phyloP scores from a whole-genome alignment of 169 alveolate genomes.

The Haemoproteus tartakovskyi region DNA sequence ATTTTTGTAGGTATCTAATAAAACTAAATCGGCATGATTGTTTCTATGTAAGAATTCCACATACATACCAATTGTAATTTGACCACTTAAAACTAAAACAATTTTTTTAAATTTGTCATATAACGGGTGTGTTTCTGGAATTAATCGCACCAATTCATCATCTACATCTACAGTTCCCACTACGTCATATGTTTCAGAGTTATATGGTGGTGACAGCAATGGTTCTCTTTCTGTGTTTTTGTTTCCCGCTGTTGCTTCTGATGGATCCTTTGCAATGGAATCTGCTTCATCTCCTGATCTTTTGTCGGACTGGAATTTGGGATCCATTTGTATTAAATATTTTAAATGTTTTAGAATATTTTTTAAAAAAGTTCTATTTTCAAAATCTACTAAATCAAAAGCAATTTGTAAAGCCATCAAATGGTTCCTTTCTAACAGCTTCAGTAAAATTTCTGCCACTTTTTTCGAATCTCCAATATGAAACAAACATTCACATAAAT shows the following conservation, averaged over 20 bases:
- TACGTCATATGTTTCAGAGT: too few relatives aligned
- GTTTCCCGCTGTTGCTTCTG: too few relatives aligned
- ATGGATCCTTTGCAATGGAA: too few relatives aligned
- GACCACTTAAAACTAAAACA: slow-evolving; percentile 79
- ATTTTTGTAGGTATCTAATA: slow-evolving; percentile 72
- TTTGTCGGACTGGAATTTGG: too few relatives aligned
- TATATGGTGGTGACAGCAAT: too few relatives aligned
- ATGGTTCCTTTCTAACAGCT: slow-evolving; percentile 74
- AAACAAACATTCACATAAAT: slow-evolving; percentile 83
- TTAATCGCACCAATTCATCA: slow-evolving; percentile 13
- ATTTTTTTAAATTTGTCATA: slow-evolving; percentile 68
- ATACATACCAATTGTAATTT: slow-evolving; percentile 74
- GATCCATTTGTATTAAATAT: too few relatives aligned
- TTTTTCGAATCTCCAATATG: slow-evolving; percentile 84
- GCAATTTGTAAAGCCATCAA: slow-evolving; percentile 89
- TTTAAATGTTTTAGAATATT: slow-evolving; percentile 64
- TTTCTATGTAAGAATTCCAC: slow-evolving; percentile 87
- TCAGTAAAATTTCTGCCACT: slow-evolving; percentile 82
- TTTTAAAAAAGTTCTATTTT: slow-evolving; percentile 87
- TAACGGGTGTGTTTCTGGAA: slow-evolving; percentile 23
- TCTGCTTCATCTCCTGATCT: too few relatives aligned
- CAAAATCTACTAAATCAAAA: slow-evolving; percentile 90
- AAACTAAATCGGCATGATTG: slow-evolving; percentile 87
- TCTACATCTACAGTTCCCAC: too few relatives aligned
- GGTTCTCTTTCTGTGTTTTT: too few relatives aligned